A percentile compares a stretch with the other conserved stretches of the same genome.
Conservation (phyloP, 78 protist species). For the Dictyostelium brefeldianum region DNA sequence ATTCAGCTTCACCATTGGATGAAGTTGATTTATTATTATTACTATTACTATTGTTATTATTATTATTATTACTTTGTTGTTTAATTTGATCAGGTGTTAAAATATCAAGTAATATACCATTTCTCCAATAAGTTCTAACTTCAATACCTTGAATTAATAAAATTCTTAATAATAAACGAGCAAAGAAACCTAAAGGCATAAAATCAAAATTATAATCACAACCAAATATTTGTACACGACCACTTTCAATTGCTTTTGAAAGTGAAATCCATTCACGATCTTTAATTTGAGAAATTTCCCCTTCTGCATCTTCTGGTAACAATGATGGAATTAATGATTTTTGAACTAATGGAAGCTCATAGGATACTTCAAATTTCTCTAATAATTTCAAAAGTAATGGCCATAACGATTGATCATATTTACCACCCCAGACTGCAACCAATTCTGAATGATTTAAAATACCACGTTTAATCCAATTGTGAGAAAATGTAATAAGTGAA, state of each 20-base stretch:
- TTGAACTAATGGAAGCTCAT: conserved; percentile 47
- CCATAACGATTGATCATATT: conserved; percentile 69
- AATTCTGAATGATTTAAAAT: conserved; percentile 61
- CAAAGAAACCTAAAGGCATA: conserved; percentile 81
- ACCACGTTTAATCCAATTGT: conserved; percentile 75
- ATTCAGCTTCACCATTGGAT: background rate
- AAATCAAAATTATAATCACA: conserved; percentile 78
- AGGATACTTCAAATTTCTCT: conserved; percentile 80
- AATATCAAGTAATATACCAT: conserved; percentile 61
- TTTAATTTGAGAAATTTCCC: conserved; percentile 4
- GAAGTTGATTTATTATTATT: background rate
- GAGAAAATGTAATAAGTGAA: conserved; percentile 64
- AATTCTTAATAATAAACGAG: conserved; percentile 47
- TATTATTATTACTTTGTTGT: background rate
- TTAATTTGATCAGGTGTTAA: background rate
- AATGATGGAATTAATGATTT: conserved; percentile 54
- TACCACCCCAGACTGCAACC: conserved; percentile 70
- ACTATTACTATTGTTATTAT: background rate
- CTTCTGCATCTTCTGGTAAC: conserved; percentile 78
- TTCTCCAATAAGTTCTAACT: conserved; percentile 73
- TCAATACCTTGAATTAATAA: conserved; percentile 44
- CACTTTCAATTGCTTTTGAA: conserved; percentile 15
- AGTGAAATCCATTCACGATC: conserved; percentile 51
- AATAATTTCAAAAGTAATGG: conserved; percentile 64
- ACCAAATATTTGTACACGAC: conserved; percentile 45